Percentiles rank a stretch among this genome's conserved stretches.
phyloP scores from a whole-genome alignment of 2,329 filamentous ascomycete genomes.

The Colletotrichum musicola region DNA sequence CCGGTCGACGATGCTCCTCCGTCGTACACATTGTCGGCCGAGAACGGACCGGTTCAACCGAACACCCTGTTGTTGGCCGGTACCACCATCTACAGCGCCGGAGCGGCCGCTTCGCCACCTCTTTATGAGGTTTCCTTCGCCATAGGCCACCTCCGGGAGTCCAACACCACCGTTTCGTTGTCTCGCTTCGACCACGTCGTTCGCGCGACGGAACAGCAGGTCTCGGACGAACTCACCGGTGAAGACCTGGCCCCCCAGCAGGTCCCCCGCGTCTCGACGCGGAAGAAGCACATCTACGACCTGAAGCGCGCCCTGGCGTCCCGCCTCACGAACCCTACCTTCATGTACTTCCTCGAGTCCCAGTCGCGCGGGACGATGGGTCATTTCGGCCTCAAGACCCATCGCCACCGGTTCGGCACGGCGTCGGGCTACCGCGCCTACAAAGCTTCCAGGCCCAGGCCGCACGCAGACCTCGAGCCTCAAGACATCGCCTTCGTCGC shows the following conservation, averaged over 20 bases:
- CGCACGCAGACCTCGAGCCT: conserved; percentile 39
- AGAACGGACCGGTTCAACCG: conserved; percentile 42
- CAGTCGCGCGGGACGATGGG: conserved; percentile 46
- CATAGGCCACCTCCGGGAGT: conserved; percentile 48
- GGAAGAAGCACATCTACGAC: conserved; percentile 51
- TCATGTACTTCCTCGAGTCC: conserved; percentile 50
- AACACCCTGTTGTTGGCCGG: conserved; percentile 49
- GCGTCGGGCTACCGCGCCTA: conserved; percentile 45
- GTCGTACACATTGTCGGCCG: no score
- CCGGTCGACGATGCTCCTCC: not conserved
- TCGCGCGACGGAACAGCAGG: not conserved
- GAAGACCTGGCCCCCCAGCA: conserved; percentile 31
- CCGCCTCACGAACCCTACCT: conserved; percentile 43
- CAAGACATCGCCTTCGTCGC: conserved; percentile 46
- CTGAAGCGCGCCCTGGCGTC: conserved; percentile 47
- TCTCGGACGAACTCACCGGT: not conserved
- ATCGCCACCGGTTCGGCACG: conserved; percentile 42
- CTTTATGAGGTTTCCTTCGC: conserved; percentile 54
- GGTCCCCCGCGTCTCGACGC: conserved; percentile 43
- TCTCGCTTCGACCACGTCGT: conserved; percentile 48
- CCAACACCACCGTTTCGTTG: conserved; percentile 47
- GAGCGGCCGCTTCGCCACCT: conserved; percentile 42
- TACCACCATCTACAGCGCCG: conserved; percentile 47
- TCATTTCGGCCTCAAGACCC: conserved; percentile 47
- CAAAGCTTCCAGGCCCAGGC: conserved; percentile 14